Conservation (phyloP, 139 green algal genomes). For the Chlorella sp. region DNA sequence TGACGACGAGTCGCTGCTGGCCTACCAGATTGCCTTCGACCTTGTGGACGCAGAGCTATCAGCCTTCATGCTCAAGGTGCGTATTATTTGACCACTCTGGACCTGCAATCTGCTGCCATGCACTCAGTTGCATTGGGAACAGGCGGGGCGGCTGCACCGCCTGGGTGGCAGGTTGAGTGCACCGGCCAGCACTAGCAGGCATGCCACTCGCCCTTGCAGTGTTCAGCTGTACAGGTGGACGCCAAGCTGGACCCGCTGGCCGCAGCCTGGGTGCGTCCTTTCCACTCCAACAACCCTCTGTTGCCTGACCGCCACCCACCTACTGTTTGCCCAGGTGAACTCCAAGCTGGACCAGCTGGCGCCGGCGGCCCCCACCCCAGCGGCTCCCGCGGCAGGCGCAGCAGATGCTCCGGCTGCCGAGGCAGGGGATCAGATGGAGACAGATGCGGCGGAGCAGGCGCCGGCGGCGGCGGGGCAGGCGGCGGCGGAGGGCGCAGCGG, state of each 20-base stretch:
- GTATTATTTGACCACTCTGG: too few species aligned
- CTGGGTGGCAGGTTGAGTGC: neutral
- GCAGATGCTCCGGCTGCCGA: constrained; percentile 32
- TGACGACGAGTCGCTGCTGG: constrained; percentile 82
- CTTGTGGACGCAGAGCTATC: constrained; percentile 96
- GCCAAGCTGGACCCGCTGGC: neutral
- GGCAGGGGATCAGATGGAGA: constrained; percentile 20
- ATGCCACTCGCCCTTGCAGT: neutral
- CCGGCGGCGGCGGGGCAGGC: constrained; percentile 33
- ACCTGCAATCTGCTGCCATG: neutral
- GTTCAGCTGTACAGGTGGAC: neutral
- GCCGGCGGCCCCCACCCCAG: neutral
- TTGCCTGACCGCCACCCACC: too few species aligned
- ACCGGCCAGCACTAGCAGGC: too few species aligned
- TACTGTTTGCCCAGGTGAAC: constrained; percentile 30
- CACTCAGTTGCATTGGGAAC: neutral
- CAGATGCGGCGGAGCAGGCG: constrained; percentile 24
- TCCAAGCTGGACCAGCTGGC: constrained; percentile 25
- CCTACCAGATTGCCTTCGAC: constrained; percentile 98
- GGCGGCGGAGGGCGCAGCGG: neutral
- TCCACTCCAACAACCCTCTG: neutral
- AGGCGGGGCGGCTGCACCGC: neutral
- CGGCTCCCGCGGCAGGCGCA: neutral
- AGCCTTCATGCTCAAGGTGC: constrained; percentile 75
- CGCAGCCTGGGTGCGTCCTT: too few species aligned